Evolutionary conservation across 192 early-diverging fungal genomes (phyloP).

Genomic region (Diversispora eburnea): DNA sequence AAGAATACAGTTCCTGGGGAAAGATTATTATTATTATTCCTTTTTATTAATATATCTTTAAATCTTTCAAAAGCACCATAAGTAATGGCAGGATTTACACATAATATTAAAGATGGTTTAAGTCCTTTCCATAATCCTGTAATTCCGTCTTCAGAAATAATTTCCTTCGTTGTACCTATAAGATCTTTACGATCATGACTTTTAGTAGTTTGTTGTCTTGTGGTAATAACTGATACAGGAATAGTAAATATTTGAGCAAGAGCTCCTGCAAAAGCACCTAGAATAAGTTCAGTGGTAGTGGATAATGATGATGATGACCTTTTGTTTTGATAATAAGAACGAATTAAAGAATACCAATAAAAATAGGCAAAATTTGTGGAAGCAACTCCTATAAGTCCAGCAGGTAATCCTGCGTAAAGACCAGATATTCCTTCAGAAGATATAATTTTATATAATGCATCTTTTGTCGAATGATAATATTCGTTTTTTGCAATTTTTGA

Average conservation of each 20-base stretch:
- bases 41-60: conserved; percentile 56
- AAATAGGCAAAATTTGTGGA: conserved; percentile 83
- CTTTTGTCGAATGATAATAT: conserved; percentile 61
- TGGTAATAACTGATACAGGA: conserved; percentile 92
- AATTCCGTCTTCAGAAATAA: conserved; percentile 76
- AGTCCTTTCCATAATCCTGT: conserved; percentile 88
- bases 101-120: conserved; percentile 86
- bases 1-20: conserved; percentile 83
- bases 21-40: conserved; percentile 49
- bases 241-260: conserved; percentile 84
- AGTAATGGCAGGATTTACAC: conserved; percentile 95
- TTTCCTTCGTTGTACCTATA: conserved; percentile 59
- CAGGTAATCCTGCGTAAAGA: conserved; percentile 83
- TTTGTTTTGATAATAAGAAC: conserved; percentile 56
- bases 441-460: conserved; percentile 83
- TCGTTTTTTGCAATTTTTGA: conserved; percentile 12
- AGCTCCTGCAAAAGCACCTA: conserved; percentile 89
- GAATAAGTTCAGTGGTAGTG: conserved; percentile 79
- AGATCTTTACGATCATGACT: conserved; percentile 62
- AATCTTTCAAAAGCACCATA: conserved; percentile 91
- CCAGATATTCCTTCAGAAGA: conserved; percentile 78
- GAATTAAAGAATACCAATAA: conserved; percentile 76
- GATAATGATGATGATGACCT: conserved; percentile 54
- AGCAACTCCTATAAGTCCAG: conserved; percentile 75
- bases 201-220: conserved; percentile 86